Evolutionary conservation across 345 rosid genomes (phyloP).

Genomic region (Abelmoschus esculentus): DNA sequence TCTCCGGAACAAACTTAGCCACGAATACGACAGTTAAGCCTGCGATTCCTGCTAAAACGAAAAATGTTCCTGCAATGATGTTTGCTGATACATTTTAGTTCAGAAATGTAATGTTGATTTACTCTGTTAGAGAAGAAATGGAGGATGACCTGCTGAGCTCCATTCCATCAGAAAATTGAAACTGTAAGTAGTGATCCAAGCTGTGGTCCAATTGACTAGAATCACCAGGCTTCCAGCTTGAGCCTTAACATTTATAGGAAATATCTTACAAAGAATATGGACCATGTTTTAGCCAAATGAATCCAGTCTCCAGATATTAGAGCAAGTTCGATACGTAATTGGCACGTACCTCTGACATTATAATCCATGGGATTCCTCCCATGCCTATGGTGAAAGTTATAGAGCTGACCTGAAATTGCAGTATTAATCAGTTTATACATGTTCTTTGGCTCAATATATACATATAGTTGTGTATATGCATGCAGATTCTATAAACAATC

Average conservation of each 20-base stretch:
- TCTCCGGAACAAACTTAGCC: conserved; percentile 44
- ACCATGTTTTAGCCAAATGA: conserved; percentile 1
- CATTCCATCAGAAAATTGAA: conserved; percentile 40
- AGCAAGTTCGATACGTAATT: not conserved
- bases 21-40: conserved; percentile 29
- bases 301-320: not conserved
- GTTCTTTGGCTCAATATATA: too few relatives aligned
- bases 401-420: not conserved
- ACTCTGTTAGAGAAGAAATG: not conserved
- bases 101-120: not conserved
- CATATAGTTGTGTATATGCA: too few relatives aligned
- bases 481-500: too few relatives aligned
- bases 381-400: not conserved
- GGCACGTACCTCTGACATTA: conserved; percentile 34
- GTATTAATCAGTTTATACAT: not conserved
- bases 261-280: conserved; percentile 24
- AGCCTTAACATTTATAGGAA: conserved; percentile 40
- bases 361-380: not conserved
- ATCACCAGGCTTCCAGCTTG: conserved; percentile 40
- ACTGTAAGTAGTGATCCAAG: conserved; percentile 30
- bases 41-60: conserved; percentile 25
- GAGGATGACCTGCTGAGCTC: conserved; percentile 31
- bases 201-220: conserved; percentile 30
- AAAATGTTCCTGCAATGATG: conserved; percentile 32
- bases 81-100: not conserved